Base-by-base conservation (phyloP, 345 rosid genomes). In the Ceriops tagal region DNA sequence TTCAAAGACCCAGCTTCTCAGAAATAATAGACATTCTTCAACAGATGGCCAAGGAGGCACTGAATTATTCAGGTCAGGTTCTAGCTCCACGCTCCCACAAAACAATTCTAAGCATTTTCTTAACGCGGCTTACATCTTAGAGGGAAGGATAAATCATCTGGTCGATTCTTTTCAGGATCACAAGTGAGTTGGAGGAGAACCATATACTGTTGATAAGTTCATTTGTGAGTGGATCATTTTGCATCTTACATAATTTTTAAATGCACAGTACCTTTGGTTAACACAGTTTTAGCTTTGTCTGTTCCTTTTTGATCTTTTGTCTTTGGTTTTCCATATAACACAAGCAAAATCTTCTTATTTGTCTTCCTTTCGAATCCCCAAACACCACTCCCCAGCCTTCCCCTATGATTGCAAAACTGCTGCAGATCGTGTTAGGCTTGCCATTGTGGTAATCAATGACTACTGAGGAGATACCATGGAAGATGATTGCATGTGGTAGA, bases 31-130 rank as follows among this genome's bases (percentile, higher is more conserved):
- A 86, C 62, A 77, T 73, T 63, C 90, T 92, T 74, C 83, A 81
- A 71, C 85, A 80, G 67, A 79, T 92, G 64, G 75, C 80, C 27
- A 84, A 73, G 67, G 89, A 89, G 96, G 96, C 92, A 83, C 37
- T 22, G 5, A 59, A 46, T 69, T 57, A 24, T 53, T 53, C 39
- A 53, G 19, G 35, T 57, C 72, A 31, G 6, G 57, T 11, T 18
- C 32, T 64, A 37, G 11, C 9, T 37, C 32, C 32, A 31, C 32
- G 0, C 32, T 62, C 53, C 31, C 34, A 53, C 53, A 49, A 55
- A 64, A 67, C 46, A 37, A 53, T 49, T 58, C 2, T 10, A 20
- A 28, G n/a, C 15, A 39, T 31, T 28, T 58, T 65, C 31, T 21
- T 65, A 51, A 70, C 74, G 46, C 84, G 92, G 96, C 87, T 88